These are phyloP conservation scores for Hortiboletus campestris DNA, from an alignment of 768 basidiomycete genomes.

Conservation along the genomic window DNA sequence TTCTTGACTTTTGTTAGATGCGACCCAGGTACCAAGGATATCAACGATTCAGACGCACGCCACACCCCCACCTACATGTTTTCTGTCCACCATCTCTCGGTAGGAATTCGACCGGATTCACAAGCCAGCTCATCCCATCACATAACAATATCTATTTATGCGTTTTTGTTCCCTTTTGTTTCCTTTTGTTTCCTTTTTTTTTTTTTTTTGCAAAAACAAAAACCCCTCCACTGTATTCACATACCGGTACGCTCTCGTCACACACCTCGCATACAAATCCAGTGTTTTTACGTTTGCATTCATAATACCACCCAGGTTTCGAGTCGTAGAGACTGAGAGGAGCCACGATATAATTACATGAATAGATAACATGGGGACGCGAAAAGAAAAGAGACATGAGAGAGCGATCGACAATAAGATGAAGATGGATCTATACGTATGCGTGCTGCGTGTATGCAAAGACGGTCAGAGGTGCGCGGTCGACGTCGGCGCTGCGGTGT, in stretches of 20 bases:
- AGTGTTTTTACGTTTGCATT: neutral
- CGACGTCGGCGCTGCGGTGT: neutral
- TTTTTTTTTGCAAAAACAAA: neutral
- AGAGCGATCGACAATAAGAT: slow-evolving; percentile 4
- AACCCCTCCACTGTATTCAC: slow-evolving; percentile 13
- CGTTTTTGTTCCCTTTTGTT: neutral
- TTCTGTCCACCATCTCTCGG: too few species aligned
- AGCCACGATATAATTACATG: slow-evolving; percentile 23
- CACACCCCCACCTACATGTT: too few species aligned
- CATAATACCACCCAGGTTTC: neutral
- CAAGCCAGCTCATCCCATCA: neutral
- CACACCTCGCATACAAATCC: neutral
- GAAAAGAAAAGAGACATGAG: slow-evolving; percentile 1
- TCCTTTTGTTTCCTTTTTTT: neutral
- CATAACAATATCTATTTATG: slow-evolving; percentile 6
- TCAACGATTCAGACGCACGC: too few species aligned
- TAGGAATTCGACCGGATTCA: too few species aligned
- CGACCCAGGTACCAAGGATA: neutral
- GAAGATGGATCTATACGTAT: neutral
- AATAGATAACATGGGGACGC: slow-evolving; percentile 30
- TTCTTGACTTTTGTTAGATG: slow-evolving; percentile 23
- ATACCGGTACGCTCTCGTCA: slow-evolving; percentile 4
- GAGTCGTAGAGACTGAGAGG: too few species aligned
- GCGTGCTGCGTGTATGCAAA: neutral
- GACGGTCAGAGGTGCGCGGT: neutral